Evolutionary conservation across 257 asterid genomes (phyloP).

Genomic region (Echites panduratus): DNA sequence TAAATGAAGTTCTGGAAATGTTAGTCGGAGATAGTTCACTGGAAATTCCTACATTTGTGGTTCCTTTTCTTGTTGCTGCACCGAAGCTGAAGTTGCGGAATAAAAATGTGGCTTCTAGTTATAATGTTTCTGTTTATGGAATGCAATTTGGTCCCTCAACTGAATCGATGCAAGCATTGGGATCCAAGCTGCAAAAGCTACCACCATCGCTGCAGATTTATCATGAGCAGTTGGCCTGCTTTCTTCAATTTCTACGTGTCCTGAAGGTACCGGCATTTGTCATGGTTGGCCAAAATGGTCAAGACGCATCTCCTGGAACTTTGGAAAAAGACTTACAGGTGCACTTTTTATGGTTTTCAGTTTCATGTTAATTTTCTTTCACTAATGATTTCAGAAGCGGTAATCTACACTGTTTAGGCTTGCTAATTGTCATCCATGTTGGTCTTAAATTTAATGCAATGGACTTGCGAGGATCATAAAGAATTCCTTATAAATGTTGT

Average conservation of each 20-base stretch:
- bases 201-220: slow-evolving; percentile 45
- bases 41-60: slow-evolving; percentile 47
- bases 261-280: slow-evolving; percentile 54
- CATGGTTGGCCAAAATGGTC: slow-evolving; percentile 48
- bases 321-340: slow-evolving; percentile 57
- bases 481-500: neutral
- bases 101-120: slow-evolving; percentile 24
- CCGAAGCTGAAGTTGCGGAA: slow-evolving; percentile 55
- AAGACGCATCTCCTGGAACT: slow-evolving; percentile 21
- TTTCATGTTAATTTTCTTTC: neutral
- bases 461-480: neutral
- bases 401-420: neutral
- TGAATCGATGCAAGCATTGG: slow-evolving; percentile 32
- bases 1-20: slow-evolving; percentile 61
- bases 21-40: slow-evolving; percentile 41
- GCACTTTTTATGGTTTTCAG: slow-evolving; percentile 12
- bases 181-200: slow-evolving; percentile 40
- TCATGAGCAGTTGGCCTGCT: slow-evolving; percentile 58
- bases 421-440: neutral
- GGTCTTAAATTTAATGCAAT: neutral
- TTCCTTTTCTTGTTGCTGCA: slow-evolving; percentile 56
- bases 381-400: neutral
- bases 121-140: slow-evolving; percentile 47
- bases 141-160: slow-evolving; percentile 50
- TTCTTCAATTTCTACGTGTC: slow-evolving; percentile 56